Evolutionary conservation across 148 eudicot species (phyloP).

Genomic region (Rhododendron griersonianum): DNA sequence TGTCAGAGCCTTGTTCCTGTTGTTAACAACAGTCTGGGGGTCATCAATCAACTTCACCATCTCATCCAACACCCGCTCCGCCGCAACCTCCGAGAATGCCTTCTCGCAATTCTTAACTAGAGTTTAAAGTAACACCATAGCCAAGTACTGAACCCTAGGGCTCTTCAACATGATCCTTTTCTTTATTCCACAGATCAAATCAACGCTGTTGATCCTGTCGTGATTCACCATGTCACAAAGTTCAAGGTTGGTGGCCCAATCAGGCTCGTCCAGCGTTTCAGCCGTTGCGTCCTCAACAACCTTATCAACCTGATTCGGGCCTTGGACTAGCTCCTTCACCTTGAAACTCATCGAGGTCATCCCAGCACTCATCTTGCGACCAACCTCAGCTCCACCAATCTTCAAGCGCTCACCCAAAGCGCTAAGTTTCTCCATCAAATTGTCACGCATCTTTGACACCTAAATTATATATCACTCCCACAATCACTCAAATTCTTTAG

Average conservation of each 20-base stretch:
- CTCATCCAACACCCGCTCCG: conserved; percentile 96
- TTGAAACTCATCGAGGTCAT: conserved; percentile 87
- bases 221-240: conserved; percentile 90
- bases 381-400: conserved; percentile 75
- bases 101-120: conserved; percentile 92
- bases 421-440: conserved; percentile 85
- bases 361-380: conserved; percentile 74
- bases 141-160: conserved; percentile 79
- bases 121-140: conserved; percentile 86
- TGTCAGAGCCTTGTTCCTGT: conserved; percentile 77
- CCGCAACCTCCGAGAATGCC: conserved; percentile 93
- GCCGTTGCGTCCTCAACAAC: conserved; percentile 93
- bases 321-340: conserved; percentile 90
- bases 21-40: conserved; percentile 90
- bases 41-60: conserved; percentile 99
- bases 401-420: conserved; percentile 84
- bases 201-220: conserved; percentile 74
- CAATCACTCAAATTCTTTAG: not conserved
- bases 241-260: conserved; percentile 92
- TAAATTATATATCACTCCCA: not conserved
- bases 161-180: conserved; percentile 77
- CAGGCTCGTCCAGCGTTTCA: conserved; percentile 80
- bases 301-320: conserved; percentile 78
- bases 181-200: conserved; percentile 73
- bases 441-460: conserved; percentile 70